Percentiles rank a stretch among this genome's conserved stretches.
These are phyloP conservation scores for Trypanosoma mega DNA, from an alignment of 208 protist genomes.

Conservation along the genomic window DNA sequence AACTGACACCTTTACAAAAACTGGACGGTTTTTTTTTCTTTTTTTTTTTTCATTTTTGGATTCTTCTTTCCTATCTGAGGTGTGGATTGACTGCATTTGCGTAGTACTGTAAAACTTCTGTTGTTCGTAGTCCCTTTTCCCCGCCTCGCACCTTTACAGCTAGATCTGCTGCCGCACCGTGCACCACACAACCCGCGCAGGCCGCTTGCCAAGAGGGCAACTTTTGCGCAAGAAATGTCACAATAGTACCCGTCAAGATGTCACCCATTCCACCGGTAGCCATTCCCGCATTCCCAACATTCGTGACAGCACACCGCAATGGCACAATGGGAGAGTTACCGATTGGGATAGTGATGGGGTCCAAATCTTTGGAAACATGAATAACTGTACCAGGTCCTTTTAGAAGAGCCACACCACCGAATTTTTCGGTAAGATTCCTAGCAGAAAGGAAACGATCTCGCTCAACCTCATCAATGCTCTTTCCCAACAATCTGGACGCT, in stretches of 20 bases:
- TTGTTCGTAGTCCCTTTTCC: constrained; percentile 61
- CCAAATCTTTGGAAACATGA: constrained; percentile 20
- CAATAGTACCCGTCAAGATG: constrained; percentile 70
- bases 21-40: no score
- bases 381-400: constrained; percentile 81
- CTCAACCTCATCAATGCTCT: constrained; percentile 64
- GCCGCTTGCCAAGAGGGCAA: constrained; percentile 21
- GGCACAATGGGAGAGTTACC: not conserved
- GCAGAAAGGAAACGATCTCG: constrained; percentile 56
- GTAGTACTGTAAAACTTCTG: constrained; percentile 52
- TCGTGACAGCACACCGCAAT: constrained; percentile 40
- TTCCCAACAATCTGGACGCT: constrained; percentile 61
- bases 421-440: constrained; percentile 32
- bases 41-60: no score
- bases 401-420: constrained; percentile 63
- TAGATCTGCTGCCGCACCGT: constrained; percentile 72
- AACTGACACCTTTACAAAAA: no score
- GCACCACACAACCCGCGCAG: constrained; percentile 55
- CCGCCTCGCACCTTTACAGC: constrained; percentile 33
- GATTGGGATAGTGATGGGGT: not conserved
- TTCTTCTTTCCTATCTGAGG: not conserved
- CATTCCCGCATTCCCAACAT: constrained; percentile 88
- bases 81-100: constrained; percentile 50
- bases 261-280: constrained; percentile 82
- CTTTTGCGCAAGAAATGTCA: constrained; percentile 49